Evolutionary conservation across 169 alveolate species (phyloP), one percentile per base, ranked within the genome.

Genomic region (Ichthyophthirius multifiliis): DNA sequence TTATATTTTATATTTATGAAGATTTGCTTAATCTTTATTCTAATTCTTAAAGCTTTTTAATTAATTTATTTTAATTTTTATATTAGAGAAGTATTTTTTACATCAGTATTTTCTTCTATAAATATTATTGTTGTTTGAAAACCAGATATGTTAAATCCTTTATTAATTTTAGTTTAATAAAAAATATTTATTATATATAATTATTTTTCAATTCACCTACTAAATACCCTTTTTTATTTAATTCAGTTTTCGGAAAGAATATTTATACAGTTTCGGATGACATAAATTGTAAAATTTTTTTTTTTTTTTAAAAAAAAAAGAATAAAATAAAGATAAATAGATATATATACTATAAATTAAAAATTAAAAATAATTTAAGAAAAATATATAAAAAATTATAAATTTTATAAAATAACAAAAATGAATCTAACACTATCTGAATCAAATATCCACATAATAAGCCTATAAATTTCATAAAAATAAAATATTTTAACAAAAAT

Each of bases 241-340:
- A n/a, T 16, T 55, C 13, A 6, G 71, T 27, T 3, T 55, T 55
- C 9, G 71, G 71, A 7, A 55, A 55, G 31, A 20, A 55, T 55
- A 55, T 55, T 39, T 55, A 55, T 27, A 55, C 71, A 27, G 71
- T 55, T 55, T 55, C 71, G 2, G 39, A 55, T 10, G 71, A 55
- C n/a, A n/a, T n/a, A n/a, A n/a, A n/a, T n/a, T n/a, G n/a, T n/a
- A n/a, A n/a, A n/a, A n/a, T n/a, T n/a, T n/a, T n/a, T n/a, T n/a
- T n/a, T n/a, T n/a, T n/a, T n/a, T n/a, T n/a, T n/a, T n/a, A n/a
- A n/a, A n/a, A n/a, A n/a, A n/a, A n/a, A n/a, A n/a, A n/a, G n/a
- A n/a, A n/a, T n/a, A n/a, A n/a, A n/a, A n/a, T n/a, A n/a, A n/a
- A n/a, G n/a, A n/a, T n/a, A n/a, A n/a, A n/a, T n/a, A n/a, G n/a